Conservation (phyloP, 2,329 filamentous ascomycete genomes). For the Claviceps pazoutovae region DNA sequence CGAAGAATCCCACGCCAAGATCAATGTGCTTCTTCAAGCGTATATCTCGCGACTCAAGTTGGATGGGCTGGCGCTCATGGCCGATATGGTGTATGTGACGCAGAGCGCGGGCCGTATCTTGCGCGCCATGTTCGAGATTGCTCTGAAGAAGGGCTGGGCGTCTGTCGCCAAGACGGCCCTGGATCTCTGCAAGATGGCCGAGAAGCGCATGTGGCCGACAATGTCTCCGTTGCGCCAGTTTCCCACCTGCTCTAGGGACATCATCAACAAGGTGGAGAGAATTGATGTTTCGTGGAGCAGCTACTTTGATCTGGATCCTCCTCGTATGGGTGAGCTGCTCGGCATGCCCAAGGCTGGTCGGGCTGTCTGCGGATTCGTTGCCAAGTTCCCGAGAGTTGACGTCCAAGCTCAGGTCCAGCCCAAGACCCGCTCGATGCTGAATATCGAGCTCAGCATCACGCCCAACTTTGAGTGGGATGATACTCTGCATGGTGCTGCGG, state of each 20-base stretch:
- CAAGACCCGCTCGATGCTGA: constrained; percentile 83
- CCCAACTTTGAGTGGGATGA: constrained; percentile 97
- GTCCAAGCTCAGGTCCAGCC: constrained; percentile 90
- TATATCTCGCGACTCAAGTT: constrained; percentile 92
- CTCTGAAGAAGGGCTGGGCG: constrained; percentile 93
- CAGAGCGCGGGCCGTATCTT: constrained; percentile 95
- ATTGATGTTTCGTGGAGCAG: constrained; percentile 88
- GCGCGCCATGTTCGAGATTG: constrained; percentile 90
- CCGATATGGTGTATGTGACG: constrained; percentile 96
- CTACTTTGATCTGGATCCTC: constrained; percentile 93
- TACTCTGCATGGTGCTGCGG: constrained; percentile 68
- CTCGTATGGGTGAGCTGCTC: constrained; percentile 87
- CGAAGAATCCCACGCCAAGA: constrained; percentile 93
- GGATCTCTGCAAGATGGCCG: constrained; percentile 96
- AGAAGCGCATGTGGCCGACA: constrained; percentile 99
- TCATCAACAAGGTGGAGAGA: constrained; percentile 82
- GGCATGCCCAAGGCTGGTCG: constrained; percentile 81
- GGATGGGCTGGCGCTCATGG: constrained; percentile 90
- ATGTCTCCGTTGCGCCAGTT: constrained; percentile 96
- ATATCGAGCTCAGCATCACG: constrained; percentile 78
- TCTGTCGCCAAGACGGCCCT: constrained; percentile 83
- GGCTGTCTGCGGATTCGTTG: constrained; percentile 70
- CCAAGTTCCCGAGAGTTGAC: constrained; percentile 86
- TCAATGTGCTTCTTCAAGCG: constrained; percentile 91
- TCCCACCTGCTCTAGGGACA: constrained; percentile 64